phyloP scores from a whole-genome alignment of 495 filamentous ascomycete species.

The Cladorrhinum samala region DNA sequence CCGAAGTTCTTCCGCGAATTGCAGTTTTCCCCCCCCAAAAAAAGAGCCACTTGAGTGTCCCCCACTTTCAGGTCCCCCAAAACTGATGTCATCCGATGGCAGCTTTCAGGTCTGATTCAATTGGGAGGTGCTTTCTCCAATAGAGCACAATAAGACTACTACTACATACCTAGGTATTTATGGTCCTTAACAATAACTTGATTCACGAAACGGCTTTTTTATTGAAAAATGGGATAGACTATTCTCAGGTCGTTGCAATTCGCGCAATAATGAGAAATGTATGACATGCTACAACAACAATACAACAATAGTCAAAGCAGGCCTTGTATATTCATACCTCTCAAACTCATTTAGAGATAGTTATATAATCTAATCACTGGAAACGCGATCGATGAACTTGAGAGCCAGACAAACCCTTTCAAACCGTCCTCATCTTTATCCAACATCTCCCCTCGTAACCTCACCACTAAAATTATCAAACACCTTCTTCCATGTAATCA shows the following conservation, averaged over 20 bases:
- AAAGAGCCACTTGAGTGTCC: neutral
- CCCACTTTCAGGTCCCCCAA: neutral
- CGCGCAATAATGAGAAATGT: too few relatives aligned
- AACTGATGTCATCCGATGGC: neutral
- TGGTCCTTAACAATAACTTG: too few relatives aligned
- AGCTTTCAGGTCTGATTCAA: neutral
- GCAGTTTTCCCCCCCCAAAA: too few relatives aligned
- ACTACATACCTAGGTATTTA: too few relatives aligned
- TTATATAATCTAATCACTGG: too few relatives aligned
- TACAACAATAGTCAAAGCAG: too few relatives aligned
- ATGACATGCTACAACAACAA: too few relatives aligned
- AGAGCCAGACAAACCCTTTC: slow-evolving; percentile 26
- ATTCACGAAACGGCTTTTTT: too few relatives aligned
- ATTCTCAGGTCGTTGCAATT: too few relatives aligned
- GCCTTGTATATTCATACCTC: too few relatives aligned
- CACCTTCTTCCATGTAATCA: neutral
- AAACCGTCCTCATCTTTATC: neutral
- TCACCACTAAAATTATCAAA: neutral
- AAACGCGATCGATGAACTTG: slow-evolving; percentile 12
- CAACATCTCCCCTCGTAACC: neutral
- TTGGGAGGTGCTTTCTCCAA: neutral
- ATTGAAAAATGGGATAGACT: too few relatives aligned
- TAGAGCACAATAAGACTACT: neutral
- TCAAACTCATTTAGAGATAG: too few relatives aligned
- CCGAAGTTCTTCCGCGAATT: neutral